A percentile compares a stretch with the other conserved stretches of the same genome.
Evolutionary conservation across 2,329 filamentous ascomycete genomes (phyloP).

Genomic region (Penicillium italicum): DNA sequence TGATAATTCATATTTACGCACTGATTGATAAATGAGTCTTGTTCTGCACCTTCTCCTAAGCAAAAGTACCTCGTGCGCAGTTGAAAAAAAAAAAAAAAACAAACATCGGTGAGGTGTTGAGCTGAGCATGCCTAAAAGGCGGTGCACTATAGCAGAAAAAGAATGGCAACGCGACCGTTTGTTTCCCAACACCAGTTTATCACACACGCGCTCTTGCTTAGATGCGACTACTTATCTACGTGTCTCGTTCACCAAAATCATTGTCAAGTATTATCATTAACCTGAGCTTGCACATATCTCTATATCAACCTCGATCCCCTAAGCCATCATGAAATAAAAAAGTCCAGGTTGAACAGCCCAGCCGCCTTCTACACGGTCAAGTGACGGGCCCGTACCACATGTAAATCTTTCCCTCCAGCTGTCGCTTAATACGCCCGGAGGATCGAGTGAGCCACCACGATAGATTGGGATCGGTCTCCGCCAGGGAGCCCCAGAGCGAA

Average conservation of each 20-base stretch:
- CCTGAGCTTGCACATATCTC: neutral
- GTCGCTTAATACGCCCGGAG: neutral
- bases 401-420: neutral
- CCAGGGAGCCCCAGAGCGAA: neutral
- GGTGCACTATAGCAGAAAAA: neutral
- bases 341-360: neutral
- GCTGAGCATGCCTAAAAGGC: neutral
- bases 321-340: neutral
- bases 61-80: neutral
- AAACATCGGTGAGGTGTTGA: neutral
- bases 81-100: neutral
- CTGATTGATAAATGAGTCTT: neutral
- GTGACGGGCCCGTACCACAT: neutral
- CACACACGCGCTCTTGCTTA: neutral
- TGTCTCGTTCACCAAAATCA: neutral
- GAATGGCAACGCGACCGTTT: neutral
- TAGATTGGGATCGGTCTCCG: slow-evolving; percentile 1
- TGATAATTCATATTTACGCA: neutral
- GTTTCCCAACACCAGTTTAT: neutral
- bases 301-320: neutral
- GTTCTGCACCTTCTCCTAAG: neutral
- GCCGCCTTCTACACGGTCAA: neutral
- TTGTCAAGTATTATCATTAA: neutral
- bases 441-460: slow-evolving; percentile 2
- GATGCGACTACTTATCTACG: neutral